Conservation (phyloP, 2,329 filamentous ascomycete species). For the Westerdykella ornata region DNA sequence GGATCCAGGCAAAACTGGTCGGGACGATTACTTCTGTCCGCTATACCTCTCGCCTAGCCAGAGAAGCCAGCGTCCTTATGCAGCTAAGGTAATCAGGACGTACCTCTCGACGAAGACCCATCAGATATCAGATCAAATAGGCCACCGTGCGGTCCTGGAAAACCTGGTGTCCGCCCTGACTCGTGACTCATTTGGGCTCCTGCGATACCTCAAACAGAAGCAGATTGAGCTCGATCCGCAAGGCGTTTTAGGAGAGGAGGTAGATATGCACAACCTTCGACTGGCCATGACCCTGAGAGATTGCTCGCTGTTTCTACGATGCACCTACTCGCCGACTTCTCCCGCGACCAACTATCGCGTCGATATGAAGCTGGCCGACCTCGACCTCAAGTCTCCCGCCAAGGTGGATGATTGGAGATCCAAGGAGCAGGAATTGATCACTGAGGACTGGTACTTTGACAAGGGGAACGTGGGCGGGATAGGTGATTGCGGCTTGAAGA, state of each 20-base stretch:
- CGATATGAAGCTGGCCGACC: constrained; percentile 41
- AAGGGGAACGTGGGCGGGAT: too few species aligned
- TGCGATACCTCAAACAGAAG: constrained; percentile 32
- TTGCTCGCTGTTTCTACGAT: constrained; percentile 41
- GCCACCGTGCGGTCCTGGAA: too few species aligned
- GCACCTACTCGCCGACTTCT: background rate
- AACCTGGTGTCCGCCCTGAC: too few species aligned
- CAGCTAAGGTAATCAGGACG: background rate
- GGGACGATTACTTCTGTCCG: constrained; percentile 34
- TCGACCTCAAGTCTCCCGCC: constrained; percentile 42
- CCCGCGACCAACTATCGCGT: constrained; percentile 10
- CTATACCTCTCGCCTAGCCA: constrained; percentile 28
- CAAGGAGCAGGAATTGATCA: constrained; percentile 36
- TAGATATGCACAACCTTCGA: constrained; percentile 11
- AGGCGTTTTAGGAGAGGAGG: constrained; percentile 21
- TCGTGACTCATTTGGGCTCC: constrained; percentile 27
- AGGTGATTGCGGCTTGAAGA: too few species aligned
- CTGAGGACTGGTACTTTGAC: constrained; percentile 36
- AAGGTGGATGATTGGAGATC: constrained; percentile 39
- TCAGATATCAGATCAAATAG: too few species aligned
- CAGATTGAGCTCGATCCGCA: constrained; percentile 36
- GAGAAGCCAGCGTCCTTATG: constrained; percentile 9
- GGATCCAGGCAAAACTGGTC: constrained; percentile 10
- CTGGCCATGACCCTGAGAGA: constrained; percentile 45
- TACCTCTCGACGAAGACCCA: background rate